These are phyloP conservation scores for Penicillium canariense DNA, from an alignment of 495 filamentous ascomycete species.

Conservation along the genomic window DNA sequence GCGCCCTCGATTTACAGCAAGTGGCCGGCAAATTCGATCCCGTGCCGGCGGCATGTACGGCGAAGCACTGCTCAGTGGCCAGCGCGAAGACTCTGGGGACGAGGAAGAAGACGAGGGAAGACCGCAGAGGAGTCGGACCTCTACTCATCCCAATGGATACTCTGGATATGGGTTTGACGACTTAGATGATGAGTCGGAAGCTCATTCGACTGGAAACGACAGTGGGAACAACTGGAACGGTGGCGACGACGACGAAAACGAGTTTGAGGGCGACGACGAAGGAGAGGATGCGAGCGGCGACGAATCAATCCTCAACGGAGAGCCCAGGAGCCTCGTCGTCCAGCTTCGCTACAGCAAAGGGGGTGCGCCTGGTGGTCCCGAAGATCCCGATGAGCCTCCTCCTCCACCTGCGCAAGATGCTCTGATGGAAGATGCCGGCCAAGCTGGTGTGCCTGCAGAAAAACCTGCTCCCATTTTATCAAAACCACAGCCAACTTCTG, in stretches of 20 bases:
- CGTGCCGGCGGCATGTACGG: conserved; percentile 78
- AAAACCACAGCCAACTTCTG: background rate
- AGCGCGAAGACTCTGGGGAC: conserved; percentile 34
- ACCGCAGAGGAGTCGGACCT: conserved; percentile 31
- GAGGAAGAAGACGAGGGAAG: conserved; percentile 33
- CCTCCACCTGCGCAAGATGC: conserved; percentile 19
- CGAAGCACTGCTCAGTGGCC: conserved; percentile 61
- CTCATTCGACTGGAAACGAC: conserved; percentile 53
- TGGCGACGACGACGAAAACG: conserved; percentile 69
- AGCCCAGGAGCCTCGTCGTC: conserved; percentile 61
- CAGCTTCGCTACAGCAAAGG: conserved; percentile 56
- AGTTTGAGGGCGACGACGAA: conserved; percentile 63
- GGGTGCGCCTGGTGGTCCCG: conserved; percentile 18
- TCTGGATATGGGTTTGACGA: conserved; percentile 56
- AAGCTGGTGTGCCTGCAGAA: background rate
- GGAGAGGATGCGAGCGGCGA: conserved; percentile 60
- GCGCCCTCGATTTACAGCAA: conserved; percentile 83
- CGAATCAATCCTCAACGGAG: conserved; percentile 54
- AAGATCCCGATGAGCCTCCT: conserved; percentile 22
- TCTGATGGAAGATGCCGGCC: conserved; percentile 11
- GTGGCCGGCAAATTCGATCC: conserved; percentile 80
- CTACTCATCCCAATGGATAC: conserved; percentile 41
- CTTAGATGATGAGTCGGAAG: conserved; percentile 65
- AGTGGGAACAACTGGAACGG: conserved; percentile 65
- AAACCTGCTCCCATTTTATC: background rate